Evolutionary conservation across 2,329 filamentous ascomycete genomes (phyloP), one percentile per base, ranked within the genome.

Genomic region (Sclerotinia subarctica): DNA sequence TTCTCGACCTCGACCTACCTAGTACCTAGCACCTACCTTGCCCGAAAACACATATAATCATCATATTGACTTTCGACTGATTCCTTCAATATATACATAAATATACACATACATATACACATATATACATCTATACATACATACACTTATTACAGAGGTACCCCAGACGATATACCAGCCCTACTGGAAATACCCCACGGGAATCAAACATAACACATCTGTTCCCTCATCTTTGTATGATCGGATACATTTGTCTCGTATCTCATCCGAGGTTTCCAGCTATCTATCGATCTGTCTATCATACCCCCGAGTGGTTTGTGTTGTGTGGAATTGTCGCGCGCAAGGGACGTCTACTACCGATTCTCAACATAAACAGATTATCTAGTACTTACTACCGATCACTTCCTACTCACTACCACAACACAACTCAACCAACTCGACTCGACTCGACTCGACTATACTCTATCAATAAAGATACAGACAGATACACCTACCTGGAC

Each of bases 171-270:
- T 6, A 26, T 26, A 42, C 53, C 53, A 56, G 32, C 53, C 32
- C 53, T 57, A 38, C 24, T 38, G 32, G 21, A 57, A 35, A 57
- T 57, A n/a, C 54, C 54, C 54, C 54, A 57, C 35, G 54, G 54
- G 15, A 42, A 57, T 42, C 54, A 57, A 47, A 57, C n/a, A 57
- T 42, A 57, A 57, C 3, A 57, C 19, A 42, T 26, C 35, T 26
- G 15, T 44, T 57, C 54, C 54, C 10, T 26, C 54, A 42, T 42
- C 54, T 57, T n/a, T 57, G 5, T 17, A 11, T 57, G 54, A 57
- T 26, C 54, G 5, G 54, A 57, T 57, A 38, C 42, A 24, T 38
- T 57, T n/a, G 24, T 42, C n/a, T 57, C 54, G 24, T 42, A 19
- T 42, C 32, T 24, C 54, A 17, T 24, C 21, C 47, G 17, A 42